phyloP scores from a whole-genome alignment of 78 protist genomes.

The Dictyostelium brefeldianum region DNA sequence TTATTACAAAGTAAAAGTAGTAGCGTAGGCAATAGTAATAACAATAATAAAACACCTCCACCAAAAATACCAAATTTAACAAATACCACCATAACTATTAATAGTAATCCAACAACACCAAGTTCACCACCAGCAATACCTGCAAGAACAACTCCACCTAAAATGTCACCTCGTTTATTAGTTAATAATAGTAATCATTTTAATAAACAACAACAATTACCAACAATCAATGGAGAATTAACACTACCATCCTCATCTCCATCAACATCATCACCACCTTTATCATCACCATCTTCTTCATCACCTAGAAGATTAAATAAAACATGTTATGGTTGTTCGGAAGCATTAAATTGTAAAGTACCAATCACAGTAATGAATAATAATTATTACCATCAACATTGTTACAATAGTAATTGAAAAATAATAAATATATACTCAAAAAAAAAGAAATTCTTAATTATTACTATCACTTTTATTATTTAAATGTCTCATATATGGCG shows the following conservation, averaged over 20 bases:
- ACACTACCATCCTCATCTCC: neutral
- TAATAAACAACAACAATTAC: neutral
- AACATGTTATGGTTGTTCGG: conserved; percentile 26
- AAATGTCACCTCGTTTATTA: neutral
- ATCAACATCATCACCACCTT: neutral
- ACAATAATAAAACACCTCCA: neutral
- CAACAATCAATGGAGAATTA: neutral
- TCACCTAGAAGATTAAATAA: conserved; percentile 51
- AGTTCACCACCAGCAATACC: neutral
- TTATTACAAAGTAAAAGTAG: neutral
- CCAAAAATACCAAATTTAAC: neutral
- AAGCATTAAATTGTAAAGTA: neutral
- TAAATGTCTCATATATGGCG: too few species aligned
- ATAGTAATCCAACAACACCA: neutral
- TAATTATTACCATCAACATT: conserved; percentile 39
- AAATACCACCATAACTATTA: neutral
- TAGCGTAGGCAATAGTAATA: neutral
- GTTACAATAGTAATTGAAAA: conserved; percentile 13
- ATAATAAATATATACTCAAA: neutral
- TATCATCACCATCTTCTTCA: neutral
- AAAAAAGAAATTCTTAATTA: too few species aligned
- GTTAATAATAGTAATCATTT: neutral
- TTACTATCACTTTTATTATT: too few species aligned
- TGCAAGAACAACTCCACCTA: neutral
- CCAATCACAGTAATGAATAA: conserved; percentile 13